These are phyloP conservation scores for Russula olivacea DNA, from an alignment of 768 basidiomycete genomes.

Conservation along the genomic window DNA sequence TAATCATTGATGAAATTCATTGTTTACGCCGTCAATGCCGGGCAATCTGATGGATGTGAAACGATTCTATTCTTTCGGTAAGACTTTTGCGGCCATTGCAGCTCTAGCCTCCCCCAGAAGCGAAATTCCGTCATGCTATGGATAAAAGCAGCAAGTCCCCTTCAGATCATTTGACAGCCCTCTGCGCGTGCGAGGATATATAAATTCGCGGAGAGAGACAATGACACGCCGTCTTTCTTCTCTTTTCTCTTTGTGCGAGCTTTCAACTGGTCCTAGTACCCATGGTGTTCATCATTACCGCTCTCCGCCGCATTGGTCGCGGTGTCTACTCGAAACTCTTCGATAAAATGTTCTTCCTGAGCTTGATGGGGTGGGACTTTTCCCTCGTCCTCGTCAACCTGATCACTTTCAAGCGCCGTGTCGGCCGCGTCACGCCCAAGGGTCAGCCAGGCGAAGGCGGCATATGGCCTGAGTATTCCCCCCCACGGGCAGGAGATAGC, in stretches of 20 bases:
- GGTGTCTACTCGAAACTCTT: slow-evolving; percentile 3
- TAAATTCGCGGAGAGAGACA: background rate
- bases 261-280: background rate
- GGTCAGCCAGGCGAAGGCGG: slow-evolving; percentile 55
- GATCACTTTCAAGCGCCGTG: slow-evolving; percentile 42
- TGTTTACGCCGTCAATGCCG: no score
- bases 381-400: slow-evolving; percentile 47
- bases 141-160: background rate
- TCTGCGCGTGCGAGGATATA: background rate
- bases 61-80: no score
- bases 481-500: slow-evolving; percentile 58
- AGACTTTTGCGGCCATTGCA: no score
- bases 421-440: slow-evolving; percentile 50
- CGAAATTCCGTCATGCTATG: no score
- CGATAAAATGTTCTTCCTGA: slow-evolving; percentile 8
- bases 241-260: background rate
- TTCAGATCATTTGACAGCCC: background rate
- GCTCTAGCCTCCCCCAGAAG: no score
- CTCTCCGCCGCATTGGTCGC: slow-evolving; percentile 20
- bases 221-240: background rate
- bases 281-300: slow-evolving; percentile 15
- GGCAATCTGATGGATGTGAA: no score
- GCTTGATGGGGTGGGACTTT: slow-evolving; percentile 47
- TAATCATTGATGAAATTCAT: no score
- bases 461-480: slow-evolving; percentile 60